A percentile compares a stretch with the other conserved stretches of the same genome.
These are phyloP conservation scores for Fonsecaea erecta DNA, from an alignment of 2,329 filamentous ascomycete genomes.

Conservation along the genomic window DNA sequence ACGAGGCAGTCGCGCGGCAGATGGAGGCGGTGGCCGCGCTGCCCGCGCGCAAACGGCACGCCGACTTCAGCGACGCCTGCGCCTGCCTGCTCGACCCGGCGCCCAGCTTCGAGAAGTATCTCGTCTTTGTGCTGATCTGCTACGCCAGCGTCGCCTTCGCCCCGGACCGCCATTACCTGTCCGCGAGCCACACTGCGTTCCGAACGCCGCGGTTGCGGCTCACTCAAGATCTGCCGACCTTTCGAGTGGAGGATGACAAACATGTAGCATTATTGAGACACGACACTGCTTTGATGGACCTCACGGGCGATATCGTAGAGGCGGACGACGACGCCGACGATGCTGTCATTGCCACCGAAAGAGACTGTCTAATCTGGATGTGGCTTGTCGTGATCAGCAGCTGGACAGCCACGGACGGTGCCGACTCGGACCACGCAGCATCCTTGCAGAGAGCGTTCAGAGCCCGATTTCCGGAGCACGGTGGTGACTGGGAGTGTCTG, in stretches of 20 bases:
- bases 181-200: slow-evolving; percentile 7
- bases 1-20: not conserved
- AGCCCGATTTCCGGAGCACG: not conserved
- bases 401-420: slow-evolving; percentile 8
- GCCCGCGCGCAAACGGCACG: not conserved
- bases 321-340: not conserved
- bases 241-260: not conserved
- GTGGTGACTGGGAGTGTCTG: not conserved
- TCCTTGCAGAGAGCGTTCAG: not conserved
- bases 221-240: not conserved
- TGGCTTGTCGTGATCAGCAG: slow-evolving; percentile 4
- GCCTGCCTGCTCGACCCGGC: slow-evolving; percentile 4
- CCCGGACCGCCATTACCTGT: not conserved
- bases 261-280: not conserved
- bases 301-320: too few relatives aligned
- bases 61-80: slow-evolving; percentile 11
- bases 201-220: not conserved
- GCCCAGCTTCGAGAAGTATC: slow-evolving; percentile 8
- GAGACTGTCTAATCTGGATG: slow-evolving; percentile 10
- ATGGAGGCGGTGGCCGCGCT: not conserved
- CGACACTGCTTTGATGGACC: not conserved
- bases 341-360: not conserved
- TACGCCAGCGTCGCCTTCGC: slow-evolving; percentile 3
- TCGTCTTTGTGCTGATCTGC: slow-evolving; percentile 2
- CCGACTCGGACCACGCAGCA: not conserved